Conservation (phyloP, 2,329 filamentous ascomycete genomes). For the Diaporthe ilicicola region DNA sequence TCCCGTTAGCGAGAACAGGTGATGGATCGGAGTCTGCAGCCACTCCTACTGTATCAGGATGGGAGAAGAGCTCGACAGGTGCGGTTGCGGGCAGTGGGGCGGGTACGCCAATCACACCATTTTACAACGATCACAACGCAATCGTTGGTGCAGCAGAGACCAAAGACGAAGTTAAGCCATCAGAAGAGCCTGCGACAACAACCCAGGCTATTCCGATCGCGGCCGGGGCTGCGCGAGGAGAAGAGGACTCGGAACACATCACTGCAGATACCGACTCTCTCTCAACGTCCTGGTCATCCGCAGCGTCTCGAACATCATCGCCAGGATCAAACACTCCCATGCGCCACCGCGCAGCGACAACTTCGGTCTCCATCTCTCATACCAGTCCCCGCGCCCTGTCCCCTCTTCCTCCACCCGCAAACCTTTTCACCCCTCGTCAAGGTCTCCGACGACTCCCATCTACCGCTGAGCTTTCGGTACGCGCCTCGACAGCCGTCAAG, state of each 20-base stretch:
- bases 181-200: neutral
- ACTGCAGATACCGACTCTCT: slow-evolving; percentile 33
- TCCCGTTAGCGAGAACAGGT: slow-evolving; percentile 43
- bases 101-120: slow-evolving; percentile 26
- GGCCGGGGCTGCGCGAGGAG: neutral
- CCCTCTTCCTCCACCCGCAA: slow-evolving; percentile 73
- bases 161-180: neutral
- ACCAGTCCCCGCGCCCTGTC: slow-evolving; percentile 65
- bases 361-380: slow-evolving; percentile 52
- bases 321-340: slow-evolving; percentile 42
- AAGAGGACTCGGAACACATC: neutral
- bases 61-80: slow-evolving; percentile 41
- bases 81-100: slow-evolving; percentile 32
- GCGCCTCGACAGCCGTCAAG: slow-evolving; percentile 49
- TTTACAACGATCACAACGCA: neutral
- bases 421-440: slow-evolving; percentile 64
- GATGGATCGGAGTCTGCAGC: slow-evolving; percentile 45
- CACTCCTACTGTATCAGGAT: slow-evolving; percentile 44
- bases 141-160: neutral
- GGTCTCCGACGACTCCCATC: slow-evolving; percentile 33
- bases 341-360: slow-evolving; percentile 62
- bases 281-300: slow-evolving; percentile 39
- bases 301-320: slow-evolving; percentile 24
- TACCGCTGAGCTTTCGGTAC: slow-evolving; percentile 28
- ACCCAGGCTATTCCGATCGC: neutral